Evolutionary conservation across 306 rosid species (phyloP).

Genomic region (Vicia villosa): DNA sequence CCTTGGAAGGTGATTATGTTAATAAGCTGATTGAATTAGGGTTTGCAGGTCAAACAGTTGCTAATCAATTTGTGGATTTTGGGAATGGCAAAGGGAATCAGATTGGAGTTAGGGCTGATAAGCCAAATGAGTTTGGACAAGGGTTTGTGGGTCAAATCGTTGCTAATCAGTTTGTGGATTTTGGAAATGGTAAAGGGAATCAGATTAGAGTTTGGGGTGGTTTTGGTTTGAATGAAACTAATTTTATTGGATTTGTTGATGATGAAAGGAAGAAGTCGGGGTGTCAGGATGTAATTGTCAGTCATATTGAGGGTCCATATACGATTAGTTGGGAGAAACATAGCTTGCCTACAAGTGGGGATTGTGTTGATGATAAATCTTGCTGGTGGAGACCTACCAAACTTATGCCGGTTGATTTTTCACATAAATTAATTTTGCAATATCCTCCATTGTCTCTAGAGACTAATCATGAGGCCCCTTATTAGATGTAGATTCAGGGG

Average conservation of each 20-base stretch:
- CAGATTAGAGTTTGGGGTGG: constrained; percentile 45
- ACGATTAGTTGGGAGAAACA: constrained; percentile 42
- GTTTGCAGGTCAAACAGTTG: constrained; percentile 39
- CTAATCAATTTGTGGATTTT: constrained; percentile 49
- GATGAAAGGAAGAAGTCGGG: constrained; percentile 52
- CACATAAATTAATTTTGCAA: constrained; percentile 42
- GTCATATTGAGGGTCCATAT: constrained; percentile 39
- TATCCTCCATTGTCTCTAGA: constrained; percentile 45
- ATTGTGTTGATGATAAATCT: constrained; percentile 47
- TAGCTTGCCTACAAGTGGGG: constrained; percentile 34
- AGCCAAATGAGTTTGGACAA: constrained; percentile 37
- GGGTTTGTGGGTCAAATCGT: constrained; percentile 41
- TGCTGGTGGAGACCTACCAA: constrained; percentile 37
- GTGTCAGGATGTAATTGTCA: constrained; percentile 41
- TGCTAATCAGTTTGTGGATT: constrained; percentile 48
- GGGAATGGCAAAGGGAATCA: constrained; percentile 45
- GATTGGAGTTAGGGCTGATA: constrained; percentile 47
- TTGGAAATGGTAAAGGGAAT: constrained; percentile 47
- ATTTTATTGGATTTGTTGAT: constrained; percentile 25
- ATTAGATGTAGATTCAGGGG: constrained; percentile 39
- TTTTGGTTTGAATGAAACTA: constrained; percentile 42
- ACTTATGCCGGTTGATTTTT: constrained; percentile 44
- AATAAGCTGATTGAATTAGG: constrained; percentile 32
- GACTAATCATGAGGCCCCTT: constrained; percentile 37
- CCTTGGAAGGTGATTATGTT: constrained; percentile 41